Evolutionary conservation across 768 basidiomycete genomes (phyloP).

Genomic region (Rhizopogon vulgaris): DNA sequence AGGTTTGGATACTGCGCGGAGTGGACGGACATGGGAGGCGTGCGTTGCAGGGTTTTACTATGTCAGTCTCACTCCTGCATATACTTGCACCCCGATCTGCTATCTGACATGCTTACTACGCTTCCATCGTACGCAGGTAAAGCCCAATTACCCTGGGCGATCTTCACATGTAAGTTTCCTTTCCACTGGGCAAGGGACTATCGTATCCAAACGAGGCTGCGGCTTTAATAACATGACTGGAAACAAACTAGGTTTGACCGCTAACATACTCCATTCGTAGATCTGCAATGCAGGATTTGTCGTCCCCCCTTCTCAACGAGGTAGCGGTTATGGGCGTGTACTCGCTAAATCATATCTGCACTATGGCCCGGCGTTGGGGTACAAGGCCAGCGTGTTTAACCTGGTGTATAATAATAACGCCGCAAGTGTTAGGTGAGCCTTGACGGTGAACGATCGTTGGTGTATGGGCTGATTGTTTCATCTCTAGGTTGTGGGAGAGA

Average conservation of each 20-base stretch:
- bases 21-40: constrained; percentile 55
- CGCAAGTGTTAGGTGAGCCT: constrained; percentile 61
- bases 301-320: constrained; percentile 57
- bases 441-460: neutral
- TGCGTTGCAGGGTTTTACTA: constrained; percentile 78
- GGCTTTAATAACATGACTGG: neutral
- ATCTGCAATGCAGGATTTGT: constrained; percentile 91
- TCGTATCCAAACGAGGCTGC: neutral
- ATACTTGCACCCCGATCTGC: neutral
- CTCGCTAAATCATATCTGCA: constrained; percentile 76
- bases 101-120: constrained; percentile 2
- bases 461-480: neutral
- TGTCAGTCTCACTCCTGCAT: constrained; percentile 33
- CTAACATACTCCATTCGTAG: constrained; percentile 26
- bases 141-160: constrained; percentile 86
- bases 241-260: neutral
- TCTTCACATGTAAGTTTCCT: constrained; percentile 73
- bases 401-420: constrained; percentile 83
- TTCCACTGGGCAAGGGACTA: neutral
- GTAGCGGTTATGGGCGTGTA: constrained; percentile 58
- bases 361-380: constrained; percentile 76
- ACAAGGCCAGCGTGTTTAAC: constrained; percentile 82
- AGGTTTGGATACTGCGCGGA: constrained; percentile 39
- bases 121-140: constrained; percentile 38
- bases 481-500: constrained; percentile 70